Evolutionary conservation across 768 basidiomycete genomes (phyloP).

Genomic region (Suillus clintonianus): DNA sequence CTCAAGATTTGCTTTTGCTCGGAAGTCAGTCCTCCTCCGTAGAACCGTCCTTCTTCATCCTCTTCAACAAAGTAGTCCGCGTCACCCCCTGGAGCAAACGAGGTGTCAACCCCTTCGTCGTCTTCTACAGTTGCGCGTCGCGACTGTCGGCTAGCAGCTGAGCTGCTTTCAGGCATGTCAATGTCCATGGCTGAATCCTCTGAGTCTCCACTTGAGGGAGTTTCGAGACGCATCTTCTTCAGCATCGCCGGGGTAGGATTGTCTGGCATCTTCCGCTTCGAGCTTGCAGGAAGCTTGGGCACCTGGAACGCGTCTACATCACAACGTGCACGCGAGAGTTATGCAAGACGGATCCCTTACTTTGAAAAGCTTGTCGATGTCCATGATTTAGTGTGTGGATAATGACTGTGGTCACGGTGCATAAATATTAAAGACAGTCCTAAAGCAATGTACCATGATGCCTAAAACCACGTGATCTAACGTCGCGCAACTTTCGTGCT

Average conservation of each 20-base stretch:
- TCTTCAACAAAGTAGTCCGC: conserved; percentile 91
- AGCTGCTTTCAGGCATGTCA: conserved; percentile 6
- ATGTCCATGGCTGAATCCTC: conserved; percentile 8
- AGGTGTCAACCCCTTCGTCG: conserved; percentile 31
- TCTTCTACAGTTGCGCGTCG: conserved; percentile 64
- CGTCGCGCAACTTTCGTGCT: not conserved
- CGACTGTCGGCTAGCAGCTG: conserved; percentile 26
- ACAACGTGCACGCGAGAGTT: not conserved
- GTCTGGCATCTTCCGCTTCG: conserved; percentile 76
- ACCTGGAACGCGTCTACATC: conserved; percentile 41
- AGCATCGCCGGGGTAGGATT: conserved; percentile 80
- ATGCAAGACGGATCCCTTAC: conserved; percentile 19
- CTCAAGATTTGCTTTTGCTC: conserved; percentile 96
- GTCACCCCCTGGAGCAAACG: conserved; percentile 84
- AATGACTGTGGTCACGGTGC: not conserved
- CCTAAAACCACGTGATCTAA: not conserved
- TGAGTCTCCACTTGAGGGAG: conserved; percentile 10
- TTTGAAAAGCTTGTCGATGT: conserved; percentile 54
- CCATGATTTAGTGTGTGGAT: conserved; percentile 32
- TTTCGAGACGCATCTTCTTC: conserved; percentile 73
- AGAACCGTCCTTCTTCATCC: conserved; percentile 91
- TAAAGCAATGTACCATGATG: too few species aligned
- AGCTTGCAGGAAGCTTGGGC: conserved; percentile 63
- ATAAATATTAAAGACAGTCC: conserved; percentile 1
- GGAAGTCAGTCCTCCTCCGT: conserved; percentile 87